Evolutionary conservation across 2,329 filamentous ascomycete genomes (phyloP), one percentile per base, ranked within the genome.

Genomic region (Pseudodiploospora longispora): DNA sequence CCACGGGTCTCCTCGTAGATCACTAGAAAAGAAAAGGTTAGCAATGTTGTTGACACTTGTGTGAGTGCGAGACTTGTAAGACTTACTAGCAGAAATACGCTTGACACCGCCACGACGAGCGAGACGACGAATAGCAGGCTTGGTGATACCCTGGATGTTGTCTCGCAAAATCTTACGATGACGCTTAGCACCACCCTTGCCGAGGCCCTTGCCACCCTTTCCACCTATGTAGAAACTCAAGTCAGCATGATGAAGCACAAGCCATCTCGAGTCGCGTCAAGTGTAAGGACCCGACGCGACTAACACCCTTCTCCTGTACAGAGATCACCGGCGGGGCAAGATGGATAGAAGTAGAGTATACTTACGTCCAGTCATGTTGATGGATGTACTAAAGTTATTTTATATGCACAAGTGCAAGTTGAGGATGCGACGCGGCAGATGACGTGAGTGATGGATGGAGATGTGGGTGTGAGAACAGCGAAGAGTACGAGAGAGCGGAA

Each of bases 141-240:
- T 96, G 66, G 90, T 96, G 68, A 96, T 96, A 75, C 90, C 90
- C 78, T 96, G 90, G 67, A 96, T 96, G 86, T 95, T 96, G 85
- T 95, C 90, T 74, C 90, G 88, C 71, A 96, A 81, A 78, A 96
- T 96, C 87, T 96, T 96, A 66, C 91, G 84, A 77, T 96, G 90
- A 74, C 90, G 90, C 86, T 96, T 97, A 74, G 91, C 91, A 71
- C 90, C 90, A 57, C 90, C 90, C 83, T 95, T 95, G 70, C 90
- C 90, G 73, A 95, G 88, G 69, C 89, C 90, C 83, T 95, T 95
- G 69, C 90, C 90, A 72, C 89, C 89, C 76, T 95, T 94, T 70
- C 88, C 88, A 69, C 87, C 87, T 93, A 59, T 59, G 52, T 50
- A 55, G 50, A 52, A 51, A 57, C 36, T 8, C 39, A 10, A 56